Evolutionary conservation across 768 basidiomycete species (phyloP), one percentile per base, ranked within the genome.

Genomic region (Crucibulum laeve): DNA sequence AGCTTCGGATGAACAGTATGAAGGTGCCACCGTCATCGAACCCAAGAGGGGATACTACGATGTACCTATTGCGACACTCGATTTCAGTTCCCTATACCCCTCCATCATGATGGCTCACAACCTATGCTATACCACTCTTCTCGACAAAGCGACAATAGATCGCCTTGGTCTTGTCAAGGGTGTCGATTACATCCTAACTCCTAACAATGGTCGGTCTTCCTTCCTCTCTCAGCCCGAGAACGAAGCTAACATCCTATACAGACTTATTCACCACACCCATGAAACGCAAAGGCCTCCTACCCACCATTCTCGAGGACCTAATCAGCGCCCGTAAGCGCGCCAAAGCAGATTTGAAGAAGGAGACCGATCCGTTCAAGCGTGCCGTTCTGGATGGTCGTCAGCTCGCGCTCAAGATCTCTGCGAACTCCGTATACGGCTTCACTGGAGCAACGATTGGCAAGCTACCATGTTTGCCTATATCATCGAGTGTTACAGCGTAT

Each of bases 31-130:
- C 8, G 96, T 99, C 55, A 98, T 99, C 52, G 96, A 99, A 58
- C 96, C 96, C 3, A 83, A 78, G 61, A 92, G 85, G 57, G 96
- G 95, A 0, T 99, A 92, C 64, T 99, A 98, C 59, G 91, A 96
- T 58, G 79, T 83, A 0, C 96, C 96, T 1, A 97, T 99, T 55
- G 94, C 96, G 10, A 98, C 96, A 0, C 79, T 99, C 37, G 96
- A 99, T 76, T 99, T 99, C 68, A 93, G 91, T 46, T 97, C 94
- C 1, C 75, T 99, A 48, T 99, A 99, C 64, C 96, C 96, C 3
- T 98, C 96, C 0, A 98, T 99, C 67, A 99, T 99, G 96, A 97
- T 97, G 94, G 96, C 95, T 2, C 96, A 99, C 64, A 99, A 99
- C 59, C 70, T 99, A 1, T 99, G 96, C 62, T 99, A 98, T 58